Base-by-base conservation (phyloP, 2,329 filamentous ascomycete species). In the Fusarium anthophilum region DNA sequence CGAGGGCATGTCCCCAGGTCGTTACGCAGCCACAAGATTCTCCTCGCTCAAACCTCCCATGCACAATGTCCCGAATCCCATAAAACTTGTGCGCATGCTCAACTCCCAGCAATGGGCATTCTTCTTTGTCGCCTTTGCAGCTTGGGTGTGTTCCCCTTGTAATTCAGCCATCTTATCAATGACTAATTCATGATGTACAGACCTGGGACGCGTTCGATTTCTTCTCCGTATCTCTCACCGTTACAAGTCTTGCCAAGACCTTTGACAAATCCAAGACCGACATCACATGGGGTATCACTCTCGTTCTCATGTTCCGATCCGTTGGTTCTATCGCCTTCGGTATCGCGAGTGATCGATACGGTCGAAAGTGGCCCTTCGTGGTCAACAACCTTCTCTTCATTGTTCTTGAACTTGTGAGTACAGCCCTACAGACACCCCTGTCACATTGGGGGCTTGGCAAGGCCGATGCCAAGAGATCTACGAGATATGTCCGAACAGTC, bases 331-430 rank as follows among this genome's bases (percentile, higher is more conserved):
- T 89, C 48, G 26, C 85, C 15, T 90, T 90, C 61, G 89, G 89
- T 70, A 83, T 89, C 32, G 86, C 86, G 1, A 82, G 86, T 26
- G 89, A 91, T 80, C 84, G 87, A 41, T 91, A 88, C 72, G 89
- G 89, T 9, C 83, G 89, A 54, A 90, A 89, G 78, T 94, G 92
- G 91, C 92, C 92, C 3, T 94, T 95, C 84, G 87, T 95, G 20
- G 79, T 92, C 67, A 95, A 95, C 82, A 93, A 94, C 82, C 69
- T 94, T 28, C 85, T 95, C 26, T 90, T 95, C 66, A 91, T 93
- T 43, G 80, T 91, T 11, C 86, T 95, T 15, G 92, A 95, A 81
- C 86, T 95, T 77, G 92, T 91, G 78, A 82, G 85, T 80, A 39
- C 57, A 41, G 24, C 48, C 41, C 43, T 56, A 35, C 6, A 24